Evolutionary conservation across 2,329 filamentous ascomycete species (phyloP), one percentile per base, ranked within the genome.

Genomic region (Stemphylium lycopersici): DNA sequence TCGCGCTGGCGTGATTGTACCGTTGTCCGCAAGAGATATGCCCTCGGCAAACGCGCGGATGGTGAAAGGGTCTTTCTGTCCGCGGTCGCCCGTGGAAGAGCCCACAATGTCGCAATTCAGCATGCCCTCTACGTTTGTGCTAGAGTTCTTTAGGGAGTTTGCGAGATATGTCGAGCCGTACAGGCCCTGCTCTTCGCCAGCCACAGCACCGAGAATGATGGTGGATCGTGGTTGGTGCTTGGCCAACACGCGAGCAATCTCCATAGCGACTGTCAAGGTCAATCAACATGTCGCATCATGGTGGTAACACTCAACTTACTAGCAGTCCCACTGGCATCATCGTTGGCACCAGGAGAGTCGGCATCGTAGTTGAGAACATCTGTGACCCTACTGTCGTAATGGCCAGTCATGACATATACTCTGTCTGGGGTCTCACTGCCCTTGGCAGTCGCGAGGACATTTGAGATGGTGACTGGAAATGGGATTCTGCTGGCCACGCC

Each of bases 51-150:
- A 85, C 12, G 83, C 73, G n/a, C 83, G 81, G 57, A 86, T 77
- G 5, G 81, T 83, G 63, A 78, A 77, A 13, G 77, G 81, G 60
- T 83, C 78, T 48, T 73, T 71, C 39, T 76, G 72, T 16, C 79
- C 80, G 15, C 77, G 76, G 49, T 80, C 77, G 7, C 78, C 80
- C 1, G 71, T 77, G 2, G 79, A 75, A 4, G 77, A 82, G 32
- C 84, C 84, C 5, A 86, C 79, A 51, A 85, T 84, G 68, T 86
- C 83, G 71, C 82, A 81, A 59, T 81, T 86, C 49, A 83, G 78
- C 77, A 84, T 84, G 12, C 78, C 83, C 68, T 84, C 82, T 3
- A 86, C 81, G 62, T 84, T 81, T 7, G 79, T 78, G 41, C 75
- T 80, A 5, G 77, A 72, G 60, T 83, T 82, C 29, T 78, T 79